Conservation (phyloP, 805 yeast species). For the Wickerhamomyces bovis region DNA sequence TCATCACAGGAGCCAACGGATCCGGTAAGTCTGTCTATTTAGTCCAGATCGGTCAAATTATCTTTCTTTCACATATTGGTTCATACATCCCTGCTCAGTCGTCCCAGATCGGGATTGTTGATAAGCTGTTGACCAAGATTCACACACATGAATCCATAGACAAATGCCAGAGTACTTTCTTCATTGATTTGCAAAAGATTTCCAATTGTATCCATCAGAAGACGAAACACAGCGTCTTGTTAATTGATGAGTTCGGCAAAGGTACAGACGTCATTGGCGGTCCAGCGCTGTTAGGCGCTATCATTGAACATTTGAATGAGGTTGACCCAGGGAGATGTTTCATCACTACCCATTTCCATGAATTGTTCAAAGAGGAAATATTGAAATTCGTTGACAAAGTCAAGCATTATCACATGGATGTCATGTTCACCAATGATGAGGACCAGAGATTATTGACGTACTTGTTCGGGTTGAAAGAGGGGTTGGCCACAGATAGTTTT, state of each 20-base stretch:
- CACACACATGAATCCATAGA: constrained; percentile 34
- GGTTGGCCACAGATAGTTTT: constrained; percentile 29
- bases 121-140: constrained; percentile 41
- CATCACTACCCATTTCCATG: constrained; percentile 40
- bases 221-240: constrained; percentile 36
- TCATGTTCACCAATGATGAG: constrained; percentile 13
- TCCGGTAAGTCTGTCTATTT: constrained; percentile 50
- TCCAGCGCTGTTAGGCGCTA: constrained; percentile 37
- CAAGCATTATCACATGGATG: constrained; percentile 31
- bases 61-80: constrained; percentile 47
- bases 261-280: constrained; percentile 45
- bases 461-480: constrained; percentile 28
- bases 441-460: constrained; percentile 23
- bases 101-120: constrained; percentile 42
- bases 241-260: constrained; percentile 51
- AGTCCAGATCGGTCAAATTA: constrained; percentile 42
- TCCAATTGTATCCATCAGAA: constrained; percentile 33
- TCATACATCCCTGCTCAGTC: constrained; percentile 45
- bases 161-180: constrained; percentile 42
- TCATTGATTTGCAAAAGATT: constrained; percentile 42
- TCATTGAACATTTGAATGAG: constrained; percentile 23
- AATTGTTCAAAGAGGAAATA: constrained; percentile 27
- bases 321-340: constrained; percentile 22
- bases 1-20: constrained; percentile 45
- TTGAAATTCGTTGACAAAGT: constrained; percentile 19